Evolutionary conservation across 257 asterid species (phyloP), one percentile per base, ranked within the genome.

Genomic region (Nicotiana otophora): DNA sequence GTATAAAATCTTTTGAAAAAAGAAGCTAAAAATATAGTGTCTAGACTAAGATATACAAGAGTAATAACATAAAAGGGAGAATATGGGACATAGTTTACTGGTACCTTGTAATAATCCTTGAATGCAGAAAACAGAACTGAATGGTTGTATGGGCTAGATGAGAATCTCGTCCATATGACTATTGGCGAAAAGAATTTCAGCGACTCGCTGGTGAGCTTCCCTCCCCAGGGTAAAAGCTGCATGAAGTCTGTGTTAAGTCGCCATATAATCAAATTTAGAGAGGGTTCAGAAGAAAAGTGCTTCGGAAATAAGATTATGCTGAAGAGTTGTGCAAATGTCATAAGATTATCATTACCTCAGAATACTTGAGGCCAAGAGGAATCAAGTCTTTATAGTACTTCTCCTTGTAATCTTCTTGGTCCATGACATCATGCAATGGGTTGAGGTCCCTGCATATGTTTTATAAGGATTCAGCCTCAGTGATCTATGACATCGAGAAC

Each of bases 151-250:
- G 86, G 85, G 84, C 89, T 83, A 15, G 97, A 83, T 82, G 95
- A 81, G 84, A 92, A 95, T 89, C 88, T 92, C 79, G 95, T 88
- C 99, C 98, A 95, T 86, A 95, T 84, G 68, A 94, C 96, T 70
- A 95, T 89, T 7, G 99, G 99, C 28, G 99, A 95, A 90, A 95
- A 95, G 83, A 94, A 95, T 57, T 86, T 91, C 86, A 95, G 75
- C 8, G 99, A 95, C 79, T 95, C 99, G 7, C 92, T 57, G 14
- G 98, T 95, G 80, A 95, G 86, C 90, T 92, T 95, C 82, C 99
- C 99, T 80, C 99, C 99, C 99, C 99, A 95, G 23, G 99, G 99
- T 82, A 95, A 92, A 86, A 93, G 97, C 98, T 95, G 98, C 97
- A 93, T 75, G 87, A 91, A 88, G 86, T 85, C 89, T 88, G 89